Base-by-base conservation (phyloP, 75 land plant species). In the Pinus taeda region DNA sequence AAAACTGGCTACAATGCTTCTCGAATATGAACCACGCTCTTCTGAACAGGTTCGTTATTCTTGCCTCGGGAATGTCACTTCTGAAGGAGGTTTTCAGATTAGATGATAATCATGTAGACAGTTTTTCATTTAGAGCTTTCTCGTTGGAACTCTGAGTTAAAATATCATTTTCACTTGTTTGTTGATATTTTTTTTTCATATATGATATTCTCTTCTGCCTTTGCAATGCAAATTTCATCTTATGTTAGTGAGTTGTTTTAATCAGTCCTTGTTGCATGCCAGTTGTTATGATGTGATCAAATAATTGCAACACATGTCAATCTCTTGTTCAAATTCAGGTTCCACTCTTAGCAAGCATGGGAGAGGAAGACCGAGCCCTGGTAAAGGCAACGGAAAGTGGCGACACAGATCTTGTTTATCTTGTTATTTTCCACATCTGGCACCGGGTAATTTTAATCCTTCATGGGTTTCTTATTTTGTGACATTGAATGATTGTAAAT, bases 331-430 rank as follows among this genome's bases (percentile, higher is more conserved):
- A 49, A 60, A 60, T 74, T 57, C 88, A 97, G 99, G 92, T 97
- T 69, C 99, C 99, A 33, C 93, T 97, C 65, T 76, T 97, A 76
- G 81, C 91, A 74, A 93, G 92, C 80, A 93, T 97, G 78, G 98
- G 90, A 59, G 99, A 97, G 75, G 98, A 97, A 78, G 98, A 97
- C 77, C 83, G 88, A 56, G 98, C 99, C 15, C 80, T 97, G 62
- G 79, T 67, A 36, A 97, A 97, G 81, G 98, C 96, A 63, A 87
- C 90, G 69, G 93, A 97, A 85, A 95, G 99, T 87, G 98, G 99
- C 26, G 99, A 97, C 60, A 93, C 98, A 29, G 99, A 97, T 77
- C 93, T 97, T 65, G 95, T 95, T 57, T 97, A 97, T 80, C 91
- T 93, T 75, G 94, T 94, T 81, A 81, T 97, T 22, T 93, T 97